These are phyloP conservation scores for Fomitopsis serialis DNA, from an alignment of 768 basidiomycete species.

Conservation along the genomic window DNA sequence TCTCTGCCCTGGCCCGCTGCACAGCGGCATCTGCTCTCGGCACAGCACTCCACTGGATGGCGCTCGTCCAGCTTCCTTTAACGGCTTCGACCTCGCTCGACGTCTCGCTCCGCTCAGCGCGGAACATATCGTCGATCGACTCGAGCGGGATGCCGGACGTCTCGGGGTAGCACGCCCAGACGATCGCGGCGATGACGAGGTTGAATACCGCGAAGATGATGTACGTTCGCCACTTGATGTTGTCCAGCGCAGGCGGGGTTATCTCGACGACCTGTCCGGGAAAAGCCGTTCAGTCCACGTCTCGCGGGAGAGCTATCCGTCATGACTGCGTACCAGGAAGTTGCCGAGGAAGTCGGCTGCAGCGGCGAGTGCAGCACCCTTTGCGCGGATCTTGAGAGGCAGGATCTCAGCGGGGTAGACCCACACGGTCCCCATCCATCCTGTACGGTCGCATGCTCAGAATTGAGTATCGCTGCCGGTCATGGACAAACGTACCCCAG, in stretches of 20 bases:
- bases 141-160: conserved; percentile 3
- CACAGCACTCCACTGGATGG: conserved; percentile 1
- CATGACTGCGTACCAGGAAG: conserved; percentile 2
- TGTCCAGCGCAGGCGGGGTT: conserved; percentile 37
- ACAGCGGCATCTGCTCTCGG: neutral
- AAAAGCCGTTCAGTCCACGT: neutral
- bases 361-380: conserved; percentile 6
- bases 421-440: conserved; percentile 9
- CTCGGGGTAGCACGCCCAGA: conserved; percentile 29
- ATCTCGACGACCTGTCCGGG: conserved; percentile 30
- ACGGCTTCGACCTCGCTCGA: neutral
- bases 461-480: neutral
- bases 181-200: conserved; percentile 37
- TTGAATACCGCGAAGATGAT: conserved; percentile 42
- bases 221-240: conserved; percentile 39
- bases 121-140: conserved; percentile 6
- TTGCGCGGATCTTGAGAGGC: conserved; percentile 7
- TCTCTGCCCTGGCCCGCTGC: neutral
- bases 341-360: conserved; percentile 7
- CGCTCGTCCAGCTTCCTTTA: neutral
- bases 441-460: neutral
- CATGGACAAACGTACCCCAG: conserved; percentile 29
- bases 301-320: neutral
- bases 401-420: conserved; percentile 7
- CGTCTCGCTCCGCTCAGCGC: neutral